Evolutionary conservation across 1,139 yeast genomes (phyloP).

Genomic region (Eremothecium gossypii): DNA sequence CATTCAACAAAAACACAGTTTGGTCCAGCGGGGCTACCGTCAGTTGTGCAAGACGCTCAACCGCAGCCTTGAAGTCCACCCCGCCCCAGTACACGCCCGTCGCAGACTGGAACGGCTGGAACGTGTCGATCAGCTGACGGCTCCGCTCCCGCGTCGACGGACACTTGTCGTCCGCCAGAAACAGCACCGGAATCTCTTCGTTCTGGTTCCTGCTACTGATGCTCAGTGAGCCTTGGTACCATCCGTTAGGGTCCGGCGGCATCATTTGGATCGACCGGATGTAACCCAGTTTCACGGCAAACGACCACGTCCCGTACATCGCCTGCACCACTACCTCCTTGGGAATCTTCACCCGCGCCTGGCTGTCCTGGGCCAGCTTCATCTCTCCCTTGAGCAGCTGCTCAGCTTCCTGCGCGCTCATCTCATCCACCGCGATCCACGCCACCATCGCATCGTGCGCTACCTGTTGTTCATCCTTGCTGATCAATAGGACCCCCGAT

Average conservation of each 20-base stretch:
- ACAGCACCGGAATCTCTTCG: conserved; percentile 67
- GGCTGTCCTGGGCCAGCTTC: conserved; percentile 7
- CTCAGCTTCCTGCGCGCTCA: conserved; percentile 26
- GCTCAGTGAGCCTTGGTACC: conserved; percentile 87
- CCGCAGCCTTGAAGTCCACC: conserved; percentile 51
- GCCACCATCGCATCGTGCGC: conserved; percentile 54
- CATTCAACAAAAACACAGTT: conserved; percentile 67
- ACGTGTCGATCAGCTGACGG: conserved; percentile 43
- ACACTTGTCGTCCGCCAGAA: conserved; percentile 86
- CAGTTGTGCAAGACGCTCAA: conserved; percentile 48
- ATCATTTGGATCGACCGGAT: conserved; percentile 75
- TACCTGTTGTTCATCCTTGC: conserved; percentile 35
- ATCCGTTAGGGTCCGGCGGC: conserved; percentile 65
- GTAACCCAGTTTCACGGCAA: conserved; percentile 16
- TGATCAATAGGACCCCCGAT: conserved; percentile 62
- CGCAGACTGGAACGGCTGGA: conserved; percentile 64
- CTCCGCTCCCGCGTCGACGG: conserved; percentile 62
- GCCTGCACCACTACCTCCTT: conserved; percentile 13
- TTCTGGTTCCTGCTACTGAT: conserved; percentile 57
- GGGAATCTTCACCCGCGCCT: conserved; percentile 8
- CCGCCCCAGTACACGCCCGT: conserved; percentile 83
- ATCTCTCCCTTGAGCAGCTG: conserved; percentile 17
- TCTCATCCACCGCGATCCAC: conserved; percentile 62
- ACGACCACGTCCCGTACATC: conserved; percentile 16
- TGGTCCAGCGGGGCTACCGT: conserved; percentile 65